Conservation (phyloP, 768 basidiomycete species). For the Clitopilus hobsonii region DNA sequence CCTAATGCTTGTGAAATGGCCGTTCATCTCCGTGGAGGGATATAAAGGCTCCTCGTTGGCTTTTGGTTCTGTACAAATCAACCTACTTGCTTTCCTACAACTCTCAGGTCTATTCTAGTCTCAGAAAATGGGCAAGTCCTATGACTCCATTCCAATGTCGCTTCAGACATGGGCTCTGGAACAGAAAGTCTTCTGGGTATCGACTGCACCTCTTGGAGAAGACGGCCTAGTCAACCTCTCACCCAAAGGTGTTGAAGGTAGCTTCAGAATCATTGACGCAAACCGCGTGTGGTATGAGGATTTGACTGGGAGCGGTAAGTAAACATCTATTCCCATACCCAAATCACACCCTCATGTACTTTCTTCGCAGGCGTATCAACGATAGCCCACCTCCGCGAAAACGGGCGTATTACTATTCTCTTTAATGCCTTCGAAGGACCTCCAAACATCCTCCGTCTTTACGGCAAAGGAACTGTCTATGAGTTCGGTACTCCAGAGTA, state of each 20-base stretch:
- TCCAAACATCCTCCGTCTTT: conserved; percentile 54
- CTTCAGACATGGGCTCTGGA: conserved; percentile 46
- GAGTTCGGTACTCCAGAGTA: conserved; percentile 59
- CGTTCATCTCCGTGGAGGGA: too few relatives aligned
- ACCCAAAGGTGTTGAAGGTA: conserved; percentile 50
- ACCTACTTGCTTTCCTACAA: too few relatives aligned
- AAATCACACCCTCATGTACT: neutral
- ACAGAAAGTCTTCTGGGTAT: conserved; percentile 64
- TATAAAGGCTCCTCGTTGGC: too few relatives aligned
- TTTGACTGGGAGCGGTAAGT: conserved; percentile 56
- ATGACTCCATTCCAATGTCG: conserved; percentile 45
- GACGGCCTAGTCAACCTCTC: conserved; percentile 63
- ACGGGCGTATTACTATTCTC: conserved; percentile 56
- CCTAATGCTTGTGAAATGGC: too few relatives aligned
- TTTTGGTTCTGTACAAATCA: too few relatives aligned
- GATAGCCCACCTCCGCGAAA: conserved; percentile 58
- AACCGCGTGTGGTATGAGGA: conserved; percentile 66
- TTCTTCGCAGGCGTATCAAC: conserved; percentile 46
- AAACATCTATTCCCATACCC: neutral
- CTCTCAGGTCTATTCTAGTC: too few relatives aligned
- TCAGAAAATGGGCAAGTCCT: conserved; percentile 60
- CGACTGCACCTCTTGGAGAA: conserved; percentile 49
- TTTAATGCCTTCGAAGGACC: conserved; percentile 60
- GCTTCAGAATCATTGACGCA: conserved; percentile 45
- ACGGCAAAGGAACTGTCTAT: conserved; percentile 53